Conservation (phyloP, 2,329 filamentous ascomycete genomes). For the Nannizziopsis barbatae region DNA sequence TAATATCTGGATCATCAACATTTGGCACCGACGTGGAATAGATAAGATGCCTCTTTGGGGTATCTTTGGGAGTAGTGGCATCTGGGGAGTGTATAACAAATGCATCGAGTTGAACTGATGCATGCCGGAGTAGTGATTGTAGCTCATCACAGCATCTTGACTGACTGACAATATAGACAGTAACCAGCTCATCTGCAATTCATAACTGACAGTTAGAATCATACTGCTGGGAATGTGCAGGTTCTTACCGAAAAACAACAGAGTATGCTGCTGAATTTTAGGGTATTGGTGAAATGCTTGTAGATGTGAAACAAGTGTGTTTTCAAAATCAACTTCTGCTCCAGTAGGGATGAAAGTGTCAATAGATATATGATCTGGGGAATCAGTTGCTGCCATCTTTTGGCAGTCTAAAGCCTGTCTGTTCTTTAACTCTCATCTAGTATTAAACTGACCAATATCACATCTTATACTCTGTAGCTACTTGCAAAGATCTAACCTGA, state of each 20-base stretch:
- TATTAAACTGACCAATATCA: too few relatives aligned
- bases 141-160: conserved; percentile 39
- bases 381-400: too few relatives aligned
- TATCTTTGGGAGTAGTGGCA: conserved; percentile 25
- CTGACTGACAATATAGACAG: conserved; percentile 42
- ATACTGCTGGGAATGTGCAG: conserved; percentile 19
- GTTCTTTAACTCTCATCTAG: too few relatives aligned
- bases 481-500: too few relatives aligned
- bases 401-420: too few relatives aligned
- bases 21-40: conserved; percentile 31
- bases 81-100: conserved; percentile 33
- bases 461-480: too few relatives aligned
- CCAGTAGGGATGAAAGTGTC: conserved; percentile 37
- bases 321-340: conserved; percentile 30
- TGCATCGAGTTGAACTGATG: conserved; percentile 43
- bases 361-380: conserved; percentile 15
- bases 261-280: conserved; percentile 40
- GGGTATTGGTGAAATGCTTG: conserved; percentile 39
- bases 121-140: conserved; percentile 38
- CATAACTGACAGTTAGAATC: conserved; percentile 39
- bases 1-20: conserved; percentile 35
- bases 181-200: conserved; percentile 44
- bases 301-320: conserved; percentile 29
- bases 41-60: conserved; percentile 32
- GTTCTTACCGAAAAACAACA: conserved; percentile 42